Percentiles rank a stretch among this genome's conserved stretches.
Conservation (phyloP, 2,329 filamentous ascomycete species). For the Exophiala mesophila region DNA sequence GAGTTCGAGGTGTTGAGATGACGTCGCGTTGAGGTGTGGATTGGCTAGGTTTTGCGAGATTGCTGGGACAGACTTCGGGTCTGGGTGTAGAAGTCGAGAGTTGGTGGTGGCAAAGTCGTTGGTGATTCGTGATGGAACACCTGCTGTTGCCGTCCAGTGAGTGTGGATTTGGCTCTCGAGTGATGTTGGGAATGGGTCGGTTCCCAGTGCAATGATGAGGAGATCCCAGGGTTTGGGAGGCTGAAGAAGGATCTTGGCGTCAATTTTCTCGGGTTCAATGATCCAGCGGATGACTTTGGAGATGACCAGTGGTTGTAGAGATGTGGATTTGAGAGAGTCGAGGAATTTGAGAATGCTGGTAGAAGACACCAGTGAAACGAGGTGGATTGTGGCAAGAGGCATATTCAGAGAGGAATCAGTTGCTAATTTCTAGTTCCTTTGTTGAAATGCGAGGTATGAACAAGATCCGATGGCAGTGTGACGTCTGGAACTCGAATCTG, state of each 20-base stretch:
- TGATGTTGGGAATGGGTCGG: slow-evolving; percentile 13
- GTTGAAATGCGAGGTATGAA: no score
- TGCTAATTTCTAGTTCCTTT: no score
- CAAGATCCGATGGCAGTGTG: no score
- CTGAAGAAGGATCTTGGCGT: slow-evolving; percentile 28
- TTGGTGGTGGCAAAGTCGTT: slow-evolving; percentile 23
- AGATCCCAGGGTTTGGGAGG: slow-evolving; percentile 33
- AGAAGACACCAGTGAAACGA: slow-evolving; percentile 29
- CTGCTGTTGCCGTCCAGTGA: slow-evolving; percentile 33
- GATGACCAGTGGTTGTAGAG: slow-evolving; percentile 31
- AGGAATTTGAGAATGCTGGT: slow-evolving; percentile 29
- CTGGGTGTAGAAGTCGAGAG: slow-evolving; percentile 15
- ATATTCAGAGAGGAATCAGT: slow-evolving; percentile 26
- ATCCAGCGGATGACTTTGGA: slow-evolving; percentile 35
- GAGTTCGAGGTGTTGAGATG: slow-evolving; percentile 51
- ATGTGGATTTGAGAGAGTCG: slow-evolving; percentile 26
- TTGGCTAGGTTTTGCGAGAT: slow-evolving; percentile 34
- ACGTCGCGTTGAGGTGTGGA: slow-evolving; percentile 28
- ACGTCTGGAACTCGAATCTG: no score
- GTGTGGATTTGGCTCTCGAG: slow-evolving; percentile 15
- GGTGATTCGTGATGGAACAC: slow-evolving; percentile 36
- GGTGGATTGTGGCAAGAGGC: slow-evolving; percentile 35
- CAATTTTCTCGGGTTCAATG: slow-evolving; percentile 33
- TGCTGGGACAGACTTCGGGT: slow-evolving; percentile 26
- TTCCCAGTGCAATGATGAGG: slow-evolving; percentile 32